Base-by-base conservation (phyloP, 441 rosid species). In the Erodium moschatum region DNA sequence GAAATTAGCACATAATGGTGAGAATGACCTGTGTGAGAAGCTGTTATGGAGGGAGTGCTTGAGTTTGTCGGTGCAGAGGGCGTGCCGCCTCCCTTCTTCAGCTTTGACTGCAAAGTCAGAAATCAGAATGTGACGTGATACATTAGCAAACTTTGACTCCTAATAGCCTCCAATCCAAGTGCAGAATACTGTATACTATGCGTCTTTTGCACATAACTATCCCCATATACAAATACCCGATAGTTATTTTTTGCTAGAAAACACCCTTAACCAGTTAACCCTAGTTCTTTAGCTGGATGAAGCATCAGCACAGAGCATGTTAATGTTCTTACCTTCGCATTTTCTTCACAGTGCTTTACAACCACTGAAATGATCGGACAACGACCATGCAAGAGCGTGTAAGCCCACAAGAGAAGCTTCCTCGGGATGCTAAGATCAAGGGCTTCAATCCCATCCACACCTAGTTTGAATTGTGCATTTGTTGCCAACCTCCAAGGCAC, bases 381-480 rank as follows among this genome's bases (percentile, higher is more conserved):
- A 38, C 83, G 88, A 69, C 98, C 97, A 64, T 87, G 88, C 82
- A 83, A 69, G 66, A 92, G 70, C 0, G 85, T 81, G 81, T 89
- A 92, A 64, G 97, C 96, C 99, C 99, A 95, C 86, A 89, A 76
- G 74, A 90, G 89, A 78, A 95, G 86, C 84, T 92, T 95, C 86
- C 98, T 85, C 24, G 91, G 98, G 76, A 81, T 74, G 87, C 97
- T 92, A 66, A 92, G 65, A 79, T 92, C 98, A 67, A 95, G 83
- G 83, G 80, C 74, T 80, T 90, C 99, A 72, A 85, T 81, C 73
- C 91, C 96, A 71, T 85, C 89, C 12, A 62, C 63, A 48, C 89
- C 85, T 33, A 88, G 81, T 60, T 83, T 81, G 73, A 79, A 64
- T 70, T 81, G 79, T 33, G 79, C 83, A 42, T 78, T 86, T 54